A percentile compares a stretch with the other conserved stretches of the same genome.
phyloP scores from a whole-genome alignment of 208 protist genomes.

The Crithidia thermophila region DNA sequence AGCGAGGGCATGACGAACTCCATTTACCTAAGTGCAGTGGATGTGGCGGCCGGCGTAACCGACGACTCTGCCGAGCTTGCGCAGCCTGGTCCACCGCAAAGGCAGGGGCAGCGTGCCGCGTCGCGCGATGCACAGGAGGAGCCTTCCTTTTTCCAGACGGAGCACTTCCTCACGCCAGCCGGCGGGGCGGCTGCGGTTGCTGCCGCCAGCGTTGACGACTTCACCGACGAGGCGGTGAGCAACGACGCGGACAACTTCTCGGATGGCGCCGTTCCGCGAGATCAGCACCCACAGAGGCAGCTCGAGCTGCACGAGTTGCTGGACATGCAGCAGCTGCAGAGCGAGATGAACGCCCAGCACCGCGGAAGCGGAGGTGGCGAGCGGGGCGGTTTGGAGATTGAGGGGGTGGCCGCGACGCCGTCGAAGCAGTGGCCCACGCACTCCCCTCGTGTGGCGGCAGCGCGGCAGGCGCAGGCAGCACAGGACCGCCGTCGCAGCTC shows the following conservation, averaged over 20 bases:
- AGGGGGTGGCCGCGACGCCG: constrained; percentile 10
- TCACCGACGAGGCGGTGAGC: neutral
- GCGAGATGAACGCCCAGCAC: neutral
- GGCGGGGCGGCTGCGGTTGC: neutral
- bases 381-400: constrained; percentile 2
- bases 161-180: constrained; percentile 2
- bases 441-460: constrained; percentile 1
- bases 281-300: neutral
- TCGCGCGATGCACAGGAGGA: neutral
- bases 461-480: constrained; percentile 6
- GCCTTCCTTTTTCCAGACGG: constrained; percentile 25
- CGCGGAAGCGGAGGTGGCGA: neutral
- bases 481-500: constrained; percentile 15
- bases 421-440: constrained; percentile 1
- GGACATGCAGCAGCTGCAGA: constrained; percentile 3
- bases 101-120: too few relatives aligned
- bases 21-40: too few relatives aligned
- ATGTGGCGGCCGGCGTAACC: too few relatives aligned
- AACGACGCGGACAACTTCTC: neutral
- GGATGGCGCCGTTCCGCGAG: too few relatives aligned
- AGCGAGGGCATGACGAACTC: too few relatives aligned
- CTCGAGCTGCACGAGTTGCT: neutral
- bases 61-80: too few relatives aligned
- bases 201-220: neutral
- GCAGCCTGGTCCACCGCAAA: too few relatives aligned